Evolutionary conservation across 139 green algal species (phyloP), one percentile per base, ranked within the genome.

Genomic region (Chlamydomonas incerta): DNA sequence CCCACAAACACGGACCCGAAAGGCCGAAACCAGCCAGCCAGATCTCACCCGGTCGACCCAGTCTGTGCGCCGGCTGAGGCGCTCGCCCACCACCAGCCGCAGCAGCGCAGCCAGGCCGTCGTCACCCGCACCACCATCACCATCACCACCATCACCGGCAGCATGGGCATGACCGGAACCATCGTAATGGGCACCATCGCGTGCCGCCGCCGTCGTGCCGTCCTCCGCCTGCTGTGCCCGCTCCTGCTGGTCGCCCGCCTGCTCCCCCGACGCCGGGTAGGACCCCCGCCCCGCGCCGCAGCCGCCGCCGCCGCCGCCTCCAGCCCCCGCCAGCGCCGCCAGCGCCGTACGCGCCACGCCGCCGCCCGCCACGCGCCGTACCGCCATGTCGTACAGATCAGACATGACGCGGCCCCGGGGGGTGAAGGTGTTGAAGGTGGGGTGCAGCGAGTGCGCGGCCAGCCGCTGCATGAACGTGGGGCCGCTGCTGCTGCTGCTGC

Each of bases 371-470:
- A 82, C 74, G 34, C 72, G 74, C 23, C 58, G 74, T 71, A 82
- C 74, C 0, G 41, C 35, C 74, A 72, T 72, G 57, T 82, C 74
- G 58, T 82, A 82, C 74, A 82, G 37, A 34, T 82, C 74, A 34
- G 60, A n/a, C 35, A 82, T 9, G 11, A 82, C 74, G 8, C 74
- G 74, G 4, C 74, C 74, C 34, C 74, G 57, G 28, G 74, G 74
- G 17, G 74, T 72, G 35, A 46, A 41, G 34, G 34, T 26, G 74
- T 82, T 82, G 74, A 82, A 60, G 3, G 29, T 28, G 1, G 74
- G 74, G 34, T 82, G 74, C 37, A 82, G 74, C 34, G 41, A 50
- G 41, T 60, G 58, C 5, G 52, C 35, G 28, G 35, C 57, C 0
- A 82, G 35, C 24, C 31, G 60, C 46, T 80, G 29, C 50, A n/a